Percentiles rank a stretch among this genome's conserved stretches.
Evolutionary conservation across 768 basidiomycete genomes (phyloP).

Genomic region (Naganishia antarctica): DNA sequence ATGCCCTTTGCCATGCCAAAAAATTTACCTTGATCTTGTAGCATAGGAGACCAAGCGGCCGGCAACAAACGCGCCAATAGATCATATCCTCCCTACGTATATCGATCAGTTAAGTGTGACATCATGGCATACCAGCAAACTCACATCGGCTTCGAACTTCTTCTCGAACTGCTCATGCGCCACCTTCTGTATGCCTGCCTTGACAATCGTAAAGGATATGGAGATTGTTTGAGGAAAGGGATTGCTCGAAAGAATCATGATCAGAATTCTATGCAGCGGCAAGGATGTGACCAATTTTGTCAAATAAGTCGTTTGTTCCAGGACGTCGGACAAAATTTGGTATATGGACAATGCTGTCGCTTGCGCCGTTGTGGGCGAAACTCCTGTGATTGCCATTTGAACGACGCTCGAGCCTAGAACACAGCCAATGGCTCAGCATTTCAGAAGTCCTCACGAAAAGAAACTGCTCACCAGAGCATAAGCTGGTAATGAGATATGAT

Average conservation of each 20-base stretch:
- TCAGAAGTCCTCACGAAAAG: neutral
- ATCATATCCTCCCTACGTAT: constrained; percentile 4
- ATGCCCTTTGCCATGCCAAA: no score
- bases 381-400: constrained; percentile 30
- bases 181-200: neutral
- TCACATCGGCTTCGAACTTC: constrained; percentile 2
- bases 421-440: neutral
- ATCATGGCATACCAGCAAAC: neutral
- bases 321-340: constrained; percentile 60
- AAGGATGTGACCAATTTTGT: constrained; percentile 67
- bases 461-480: constrained; percentile 50
- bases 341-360: constrained; percentile 54
- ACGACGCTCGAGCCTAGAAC: neutral
- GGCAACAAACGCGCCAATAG: constrained; percentile 6
- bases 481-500: constrained; percentile 75
- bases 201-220: neutral
- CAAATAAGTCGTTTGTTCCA: constrained; percentile 58
- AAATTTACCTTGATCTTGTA: neutral
- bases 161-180: constrained; percentile 3
- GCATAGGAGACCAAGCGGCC: neutral
- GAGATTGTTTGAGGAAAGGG: constrained; percentile 48
- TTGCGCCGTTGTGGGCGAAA: constrained; percentile 32
- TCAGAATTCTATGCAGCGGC: constrained; percentile 70
- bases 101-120: neutral
- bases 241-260: constrained; percentile 73